Evolutionary conservation across 2,329 filamentous ascomycete species (phyloP), one percentile per base, ranked within the genome.

Genomic region (Cercospora canescens): DNA sequence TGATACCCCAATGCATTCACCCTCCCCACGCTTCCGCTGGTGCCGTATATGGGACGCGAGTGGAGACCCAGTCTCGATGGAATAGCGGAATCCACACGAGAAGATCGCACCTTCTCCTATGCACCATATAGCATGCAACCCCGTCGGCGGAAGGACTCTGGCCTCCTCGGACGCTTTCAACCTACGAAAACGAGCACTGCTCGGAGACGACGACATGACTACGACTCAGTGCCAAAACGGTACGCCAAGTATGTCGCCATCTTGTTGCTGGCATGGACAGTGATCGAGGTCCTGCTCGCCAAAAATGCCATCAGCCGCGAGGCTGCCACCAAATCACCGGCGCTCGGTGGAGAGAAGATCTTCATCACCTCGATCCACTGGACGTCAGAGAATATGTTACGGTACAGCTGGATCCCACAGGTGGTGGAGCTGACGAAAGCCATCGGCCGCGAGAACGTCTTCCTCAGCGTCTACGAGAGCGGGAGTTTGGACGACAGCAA

Each of bases 321-420:
- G 61, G 60, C 66, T 6, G 37, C 60, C 11, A 64, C 35, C 28
- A 48, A 61, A 18, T 58, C 68, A 3, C 69, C 67, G 2, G 61
- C 64, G 21, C 68, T 74, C 11, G 68, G 68, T 4, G 60, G 67
- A 21, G 71, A 77, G 64, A 73, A 70, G 52, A 84, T 92, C 67
- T 92, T 87, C 78, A 90, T 93, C 67, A 87, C 88, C 4, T 87
- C 86, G 67, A 87, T 89, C 74, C 88, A 91, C 73, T 91, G 88
- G 83, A 91, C 90, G 72, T 87, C 87, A 68, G 89, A 85, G 66
- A 74, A 76, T 1, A 80, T 91, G 26, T 81, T 92, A 2, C 82
- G 85, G 7, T 80, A 80, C 5, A 84, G 88, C 71, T 92, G 90
- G 89, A 88, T 84, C 68, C 77, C 82, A 6, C 87, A 87, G 0